Evolutionary conservation across 2,329 filamentous ascomycete genomes (phyloP), one percentile per base, ranked within the genome.

Genomic region (Blastomyces parvus): DNA sequence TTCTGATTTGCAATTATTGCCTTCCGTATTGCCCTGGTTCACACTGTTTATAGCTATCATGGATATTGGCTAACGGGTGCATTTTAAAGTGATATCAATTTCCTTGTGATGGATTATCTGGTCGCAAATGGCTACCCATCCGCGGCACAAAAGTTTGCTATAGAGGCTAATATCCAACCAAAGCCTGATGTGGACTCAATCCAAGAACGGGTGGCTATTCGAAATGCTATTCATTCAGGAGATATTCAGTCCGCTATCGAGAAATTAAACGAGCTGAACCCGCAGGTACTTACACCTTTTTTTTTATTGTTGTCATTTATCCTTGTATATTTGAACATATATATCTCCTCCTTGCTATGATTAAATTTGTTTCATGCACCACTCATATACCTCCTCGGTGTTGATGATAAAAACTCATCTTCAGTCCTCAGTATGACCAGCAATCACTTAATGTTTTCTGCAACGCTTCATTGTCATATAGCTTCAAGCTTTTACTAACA

Each of bases 321-420:
- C 25, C 48, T 13, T 17, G 25, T 11, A 17, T 30, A 52, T 64
- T 59, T 57, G 4, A 52, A 86, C 78, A 89, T 74, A 62, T 60
- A 38, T 25, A 27, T 62, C 61, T 62, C 60, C 61, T 62, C 60
- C 66, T 80, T 84, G 83, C 84, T 78, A 92, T 94, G 94, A 99
- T 99, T 96, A 96, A 82, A 90, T 82, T 84, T 83, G 88, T 83
- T 92, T 96, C 93, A 99, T 99, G 94, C 94, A 99, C 94, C 94
- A 99, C 94, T 91, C 94, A 91, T 94, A 97, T 70, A 85, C 82
- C 82, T 83, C 86, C 82, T 59, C 36, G 86, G 87, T 85, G 79
- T 85, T 94, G 94, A 95, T 95, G 93, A 97, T 81, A 85, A 84
- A 80, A 80, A 81, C 79, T 78, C 79, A 80, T 85, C 87, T 89